These are phyloP conservation scores for Camelina sativa DNA, from an alignment of 345 rosid genomes.

Conservation along the genomic window DNA sequence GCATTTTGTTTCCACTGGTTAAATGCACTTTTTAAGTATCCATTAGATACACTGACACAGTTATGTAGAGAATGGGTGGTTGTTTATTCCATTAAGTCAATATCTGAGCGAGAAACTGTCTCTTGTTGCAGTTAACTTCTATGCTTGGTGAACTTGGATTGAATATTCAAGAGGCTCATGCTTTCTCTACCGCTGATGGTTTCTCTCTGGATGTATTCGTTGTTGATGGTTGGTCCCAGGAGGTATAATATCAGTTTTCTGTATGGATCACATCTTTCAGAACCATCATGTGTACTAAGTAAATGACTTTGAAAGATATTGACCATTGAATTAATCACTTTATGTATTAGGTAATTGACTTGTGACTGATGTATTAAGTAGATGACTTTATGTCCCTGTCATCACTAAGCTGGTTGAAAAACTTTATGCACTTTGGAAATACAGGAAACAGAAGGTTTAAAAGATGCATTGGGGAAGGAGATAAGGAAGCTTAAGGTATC, in stretches of 20 bases:
- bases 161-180: slow-evolving; percentile 96
- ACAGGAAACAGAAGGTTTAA: slow-evolving; percentile 80
- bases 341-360: too few relatives aligned
- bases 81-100: background rate
- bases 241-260: slow-evolving; percentile 53
- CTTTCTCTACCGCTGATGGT: slow-evolving; percentile 92
- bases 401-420: slow-evolving; percentile 29
- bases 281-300: slow-evolving; percentile 19
- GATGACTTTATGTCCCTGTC: slow-evolving; percentile 19
- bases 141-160: slow-evolving; percentile 90
- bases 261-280: slow-evolving; percentile 1
- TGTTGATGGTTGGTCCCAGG: slow-evolving; percentile 94
- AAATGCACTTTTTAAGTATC: background rate
- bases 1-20: background rate
- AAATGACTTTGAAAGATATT: slow-evolving; percentile 13
- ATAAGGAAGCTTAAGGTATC: slow-evolving; percentile 79
- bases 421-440: slow-evolving; percentile 32
- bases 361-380: too few relatives aligned
- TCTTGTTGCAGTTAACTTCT: slow-evolving; percentile 68
- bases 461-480: slow-evolving; percentile 69
- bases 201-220: slow-evolving; percentile 92
- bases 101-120: slow-evolving; percentile 5
- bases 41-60: slow-evolving; percentile 16
- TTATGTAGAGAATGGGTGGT: slow-evolving; percentile 4
- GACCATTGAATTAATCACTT: background rate